A percentile compares a stretch with the other conserved stretches of the same genome.
These are phyloP conservation scores for Leccinum variabile DNA, from an alignment of 1,284 basidiomycete genomes.

Conservation along the genomic window DNA sequence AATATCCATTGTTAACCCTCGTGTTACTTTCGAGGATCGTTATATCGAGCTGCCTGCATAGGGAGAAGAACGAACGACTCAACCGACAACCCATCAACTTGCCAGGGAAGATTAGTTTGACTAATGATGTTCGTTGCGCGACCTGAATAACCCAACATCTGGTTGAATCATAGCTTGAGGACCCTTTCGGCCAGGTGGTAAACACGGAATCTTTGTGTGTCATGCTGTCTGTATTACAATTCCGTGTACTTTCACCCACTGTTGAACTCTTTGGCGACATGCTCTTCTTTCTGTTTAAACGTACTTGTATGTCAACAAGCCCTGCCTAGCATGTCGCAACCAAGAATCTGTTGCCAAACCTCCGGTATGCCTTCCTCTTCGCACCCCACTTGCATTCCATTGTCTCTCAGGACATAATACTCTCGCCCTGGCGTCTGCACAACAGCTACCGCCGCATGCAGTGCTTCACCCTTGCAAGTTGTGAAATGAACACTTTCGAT, in stretches of 20 bases:
- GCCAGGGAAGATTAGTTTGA: too few species aligned
- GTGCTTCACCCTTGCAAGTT: conserved; percentile 36
- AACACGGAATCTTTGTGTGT: too few species aligned
- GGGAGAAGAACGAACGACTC: too few species aligned
- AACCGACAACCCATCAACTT: too few species aligned
- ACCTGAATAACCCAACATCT: too few species aligned
- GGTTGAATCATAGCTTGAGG: too few species aligned
- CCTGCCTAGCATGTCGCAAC: conserved; percentile 38
- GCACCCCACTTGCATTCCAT: conserved; percentile 72
- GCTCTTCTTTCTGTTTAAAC: not conserved
- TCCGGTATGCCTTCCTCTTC: conserved; percentile 67
- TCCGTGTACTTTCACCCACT: not conserved
- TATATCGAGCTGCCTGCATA: too few species aligned
- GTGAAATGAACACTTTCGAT: conserved; percentile 73
- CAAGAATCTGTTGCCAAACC: conserved; percentile 61
- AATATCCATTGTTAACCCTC: not conserved
- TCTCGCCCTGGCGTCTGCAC: conserved; percentile 66
- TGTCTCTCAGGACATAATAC: conserved; percentile 67
- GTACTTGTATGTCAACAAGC: too few species aligned
- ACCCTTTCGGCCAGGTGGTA: too few species aligned
- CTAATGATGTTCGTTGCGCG: too few species aligned
- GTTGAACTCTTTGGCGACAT: not conserved
- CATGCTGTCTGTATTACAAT: not conserved
- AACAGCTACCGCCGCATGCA: conserved; percentile 64
- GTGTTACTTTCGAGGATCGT: not conserved